These are phyloP conservation scores for Kluyveromyces lactis DNA, from an alignment of 805 yeast species.

Conservation along the genomic window DNA sequence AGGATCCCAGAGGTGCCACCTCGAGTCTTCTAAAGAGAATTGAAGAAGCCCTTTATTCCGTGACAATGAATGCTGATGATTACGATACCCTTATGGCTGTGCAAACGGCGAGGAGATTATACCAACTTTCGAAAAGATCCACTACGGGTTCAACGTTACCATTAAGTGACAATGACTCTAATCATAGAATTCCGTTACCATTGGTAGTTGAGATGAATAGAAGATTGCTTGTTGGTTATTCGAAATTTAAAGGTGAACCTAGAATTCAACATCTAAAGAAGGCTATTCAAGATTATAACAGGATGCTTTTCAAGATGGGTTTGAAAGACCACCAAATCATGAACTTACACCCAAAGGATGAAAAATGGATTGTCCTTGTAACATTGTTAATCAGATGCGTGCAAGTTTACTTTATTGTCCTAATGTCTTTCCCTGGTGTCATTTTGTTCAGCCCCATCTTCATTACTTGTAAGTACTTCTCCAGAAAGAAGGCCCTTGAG, in stretches of 20 bases:
- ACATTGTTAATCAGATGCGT: constrained; percentile 45
- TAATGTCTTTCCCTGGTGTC: constrained; percentile 76
- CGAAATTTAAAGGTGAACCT: constrained; percentile 66
- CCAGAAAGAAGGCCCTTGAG: constrained; percentile 59
- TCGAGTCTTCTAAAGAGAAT: constrained; percentile 62
- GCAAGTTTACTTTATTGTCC: constrained; percentile 43
- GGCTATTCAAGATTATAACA: constrained; percentile 62
- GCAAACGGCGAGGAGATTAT: constrained; percentile 87
- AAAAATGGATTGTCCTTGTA: constrained; percentile 38
- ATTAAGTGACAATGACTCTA: constrained; percentile 7
- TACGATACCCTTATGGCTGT: constrained; percentile 89
- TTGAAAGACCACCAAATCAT: constrained; percentile 67
- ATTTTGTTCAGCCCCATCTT: constrained; percentile 82
- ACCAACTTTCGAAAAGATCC: constrained; percentile 43
- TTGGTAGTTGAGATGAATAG: constrained; percentile 84
- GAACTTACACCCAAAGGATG: constrained; percentile 34
- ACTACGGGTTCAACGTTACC: background rate
- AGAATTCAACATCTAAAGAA: constrained; percentile 51
- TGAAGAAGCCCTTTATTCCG: constrained; percentile 70
- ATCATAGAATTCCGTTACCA: constrained; percentile 52
- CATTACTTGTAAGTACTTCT: constrained; percentile 58
- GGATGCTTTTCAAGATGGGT: constrained; percentile 53
- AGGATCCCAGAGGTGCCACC: constrained; percentile 67
- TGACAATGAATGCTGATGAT: constrained; percentile 90
- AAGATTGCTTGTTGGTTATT: constrained; percentile 74